phyloP scores from a whole-genome alignment of 225 moss, liverwort and hornwort genomes.

The Lunularia cruciata region DNA sequence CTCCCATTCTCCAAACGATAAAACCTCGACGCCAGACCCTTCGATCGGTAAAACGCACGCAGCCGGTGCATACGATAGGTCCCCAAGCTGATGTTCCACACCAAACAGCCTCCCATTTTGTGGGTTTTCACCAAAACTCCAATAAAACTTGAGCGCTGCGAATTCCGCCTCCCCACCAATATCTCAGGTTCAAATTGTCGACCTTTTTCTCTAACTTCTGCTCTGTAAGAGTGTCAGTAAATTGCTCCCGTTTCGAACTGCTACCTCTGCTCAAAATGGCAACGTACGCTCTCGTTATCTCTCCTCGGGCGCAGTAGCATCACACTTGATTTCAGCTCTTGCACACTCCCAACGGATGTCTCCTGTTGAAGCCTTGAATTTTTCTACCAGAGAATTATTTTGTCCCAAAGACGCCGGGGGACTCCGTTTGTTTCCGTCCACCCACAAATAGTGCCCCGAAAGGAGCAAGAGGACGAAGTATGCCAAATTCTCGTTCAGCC shows the following conservation, averaged over 20 bases:
- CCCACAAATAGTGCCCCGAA: no score
- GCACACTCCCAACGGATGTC: no score
- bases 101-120: constrained; percentile 30
- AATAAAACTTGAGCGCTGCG: neutral
- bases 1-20: constrained; percentile 65
- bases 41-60: constrained; percentile 42
- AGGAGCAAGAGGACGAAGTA: no score
- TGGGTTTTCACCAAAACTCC: neutral
- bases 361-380: no score
- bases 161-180: neutral
- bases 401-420: neutral
- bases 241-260: neutral
- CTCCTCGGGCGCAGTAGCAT: neutral
- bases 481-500: neutral
- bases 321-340: neutral
- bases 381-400: no score
- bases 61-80: constrained; percentile 16
- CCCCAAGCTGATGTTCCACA: constrained; percentile 30
- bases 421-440: neutral
- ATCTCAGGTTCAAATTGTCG: neutral
- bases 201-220: neutral
- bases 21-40: constrained; percentile 55
- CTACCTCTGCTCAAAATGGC: neutral
- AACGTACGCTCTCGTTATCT: neutral
- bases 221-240: neutral